Percentiles rank a stretch among this genome's conserved stretches.
These are phyloP conservation scores for Russula sp. DNA, from an alignment of 768 basidiomycete species.

Conservation along the genomic window DNA sequence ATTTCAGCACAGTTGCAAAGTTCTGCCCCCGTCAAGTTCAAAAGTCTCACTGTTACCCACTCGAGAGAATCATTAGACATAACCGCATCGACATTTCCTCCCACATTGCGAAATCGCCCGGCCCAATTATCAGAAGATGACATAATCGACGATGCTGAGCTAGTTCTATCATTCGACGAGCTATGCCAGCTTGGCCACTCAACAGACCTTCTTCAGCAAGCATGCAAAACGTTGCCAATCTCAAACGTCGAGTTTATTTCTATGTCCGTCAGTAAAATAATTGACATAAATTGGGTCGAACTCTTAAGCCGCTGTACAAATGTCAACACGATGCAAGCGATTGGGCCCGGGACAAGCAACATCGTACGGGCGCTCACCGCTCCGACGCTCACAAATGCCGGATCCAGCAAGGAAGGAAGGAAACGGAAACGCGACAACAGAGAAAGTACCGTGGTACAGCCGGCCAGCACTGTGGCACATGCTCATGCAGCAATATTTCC, in stretches of 20 bases:
- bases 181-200: not conserved
- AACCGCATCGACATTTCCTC: not conserved
- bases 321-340: not conserved
- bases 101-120: not conserved
- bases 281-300: not conserved
- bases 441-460: not conserved
- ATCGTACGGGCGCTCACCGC: conserved; percentile 11
- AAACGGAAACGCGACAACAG: not conserved
- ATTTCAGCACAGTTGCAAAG: conserved; percentile 5
- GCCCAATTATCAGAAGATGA: not conserved
- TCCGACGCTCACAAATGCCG: not conserved
- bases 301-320: conserved; percentile 13
- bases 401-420: not conserved
- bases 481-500: not conserved
- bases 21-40: not conserved
- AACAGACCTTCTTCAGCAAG: not conserved
- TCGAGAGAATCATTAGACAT: not conserved
- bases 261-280: not conserved
- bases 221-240: conserved; percentile 6
- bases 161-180: conserved; percentile 1
- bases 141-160: not conserved
- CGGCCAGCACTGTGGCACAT: not conserved
- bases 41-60: not conserved
- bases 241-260: conserved; percentile 11
- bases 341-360: not conserved